Evolutionary conservation across 441 rosid genomes (phyloP).

Genomic region (Adansonia grandidieri): DNA sequence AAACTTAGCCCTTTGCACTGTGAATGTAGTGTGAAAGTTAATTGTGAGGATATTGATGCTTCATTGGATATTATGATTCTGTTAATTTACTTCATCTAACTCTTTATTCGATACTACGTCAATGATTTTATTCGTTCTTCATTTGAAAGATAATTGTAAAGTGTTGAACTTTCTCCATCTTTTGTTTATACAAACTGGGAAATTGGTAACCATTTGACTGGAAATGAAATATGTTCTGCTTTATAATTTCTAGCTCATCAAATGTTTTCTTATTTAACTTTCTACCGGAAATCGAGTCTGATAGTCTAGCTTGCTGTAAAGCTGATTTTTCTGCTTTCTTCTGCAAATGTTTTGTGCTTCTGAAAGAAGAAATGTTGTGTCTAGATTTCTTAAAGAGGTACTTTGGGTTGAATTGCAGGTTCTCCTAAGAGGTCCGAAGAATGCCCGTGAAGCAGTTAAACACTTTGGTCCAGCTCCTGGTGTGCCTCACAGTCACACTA

Average conservation of each 20-base stretch:
- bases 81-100: not conserved
- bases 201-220: not conserved
- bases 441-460: constrained; percentile 90
- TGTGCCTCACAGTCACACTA: constrained; percentile 88
- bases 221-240: not conserved
- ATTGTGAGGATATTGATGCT: not conserved
- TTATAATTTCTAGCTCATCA: not conserved
- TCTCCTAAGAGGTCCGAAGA: constrained; percentile 95
- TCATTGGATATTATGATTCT: not conserved
- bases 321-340: not conserved
- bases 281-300: not conserved
- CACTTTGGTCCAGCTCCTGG: constrained; percentile 98
- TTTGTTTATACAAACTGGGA: not conserved
- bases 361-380: not conserved
- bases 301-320: not conserved
- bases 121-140: not conserved
- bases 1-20: not conserved
- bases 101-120: not conserved
- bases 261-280: not conserved
- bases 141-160: not conserved
- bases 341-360: not conserved
- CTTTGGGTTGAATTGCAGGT: constrained; percentile 41
- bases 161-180: not conserved
- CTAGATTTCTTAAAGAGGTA: not conserved
- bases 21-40: not conserved